Evolutionary conservation across 31 red algal species (phyloP), one percentile per base, ranked within the genome.

Genomic region (Porphyra umbilicalis): DNA sequence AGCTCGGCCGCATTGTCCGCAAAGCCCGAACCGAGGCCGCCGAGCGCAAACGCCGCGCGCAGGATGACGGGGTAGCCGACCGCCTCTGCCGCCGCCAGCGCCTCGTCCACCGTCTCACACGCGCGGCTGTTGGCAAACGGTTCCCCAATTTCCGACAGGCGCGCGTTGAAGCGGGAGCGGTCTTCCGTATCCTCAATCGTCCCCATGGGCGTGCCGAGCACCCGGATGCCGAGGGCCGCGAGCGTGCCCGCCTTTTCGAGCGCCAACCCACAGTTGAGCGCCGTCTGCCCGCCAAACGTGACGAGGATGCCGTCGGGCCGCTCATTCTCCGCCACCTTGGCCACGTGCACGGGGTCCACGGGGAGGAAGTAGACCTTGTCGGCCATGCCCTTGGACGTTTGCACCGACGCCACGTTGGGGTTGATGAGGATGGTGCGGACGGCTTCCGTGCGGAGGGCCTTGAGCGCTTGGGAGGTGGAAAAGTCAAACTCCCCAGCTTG

Each of bases 401-500:
- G 94, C 33, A 99, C 94, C 8, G 98, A 97, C 10, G 98, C 98
- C 75, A 97, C 95, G 76, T 99, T 99, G 33, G 98, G 94, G 88
- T 99, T 99, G 83, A 97, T 95, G 76, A 99, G 86, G n/a, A 99
- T 88, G 2, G 92, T 91, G 25, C 89, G 84, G 35, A 97, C 88
- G 8, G 79, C 82, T 76, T 96, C 86, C 75, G 86, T 82, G 33
- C 89, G 88, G 74, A 99, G 83, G 9, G 98, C 98, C 75, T 99
- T 99, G 77, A 95, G 89, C 31, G 86, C 85, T 85, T 99, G 98
- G 18, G 94, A 93, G 20, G 94, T 94, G 75, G 94, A 99, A 40
- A 97, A 99, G 42, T 99, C 98, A 88, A 99, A 99, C 74, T 99
- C 98, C 31, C 94, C 98, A 10, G 98, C 98, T 81, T 99, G 98